A percentile compares a stretch with the other conserved stretches of the same genome.
These are phyloP conservation scores for Aspergillus mulundensis DNA, from an alignment of 495 filamentous ascomycete species.

Conservation along the genomic window DNA sequence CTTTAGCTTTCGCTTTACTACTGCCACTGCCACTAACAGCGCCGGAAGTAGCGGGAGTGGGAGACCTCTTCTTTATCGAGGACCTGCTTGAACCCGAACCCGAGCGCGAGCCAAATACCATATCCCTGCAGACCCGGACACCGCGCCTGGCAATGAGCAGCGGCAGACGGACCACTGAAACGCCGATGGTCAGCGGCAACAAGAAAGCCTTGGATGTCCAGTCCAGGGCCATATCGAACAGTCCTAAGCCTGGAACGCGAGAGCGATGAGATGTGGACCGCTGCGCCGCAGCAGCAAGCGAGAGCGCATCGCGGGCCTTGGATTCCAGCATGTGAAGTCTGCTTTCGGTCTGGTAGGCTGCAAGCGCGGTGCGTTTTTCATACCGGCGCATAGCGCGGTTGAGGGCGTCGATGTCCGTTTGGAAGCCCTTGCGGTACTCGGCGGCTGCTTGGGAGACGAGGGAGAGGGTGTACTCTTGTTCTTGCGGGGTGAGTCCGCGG, in stretches of 20 bases:
- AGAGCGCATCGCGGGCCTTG: constrained; percentile 70
- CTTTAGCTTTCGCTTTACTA: constrained; percentile 21
- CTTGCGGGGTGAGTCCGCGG: constrained; percentile 14
- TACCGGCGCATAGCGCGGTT: constrained; percentile 90
- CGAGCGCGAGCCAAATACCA: constrained; percentile 5
- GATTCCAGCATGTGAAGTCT: constrained; percentile 66
- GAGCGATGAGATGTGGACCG: constrained; percentile 24
- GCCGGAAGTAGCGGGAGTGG: no score
- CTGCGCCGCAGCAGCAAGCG: constrained; percentile 72
- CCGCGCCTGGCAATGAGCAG: constrained; percentile 19
- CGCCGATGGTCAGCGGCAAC: constrained; percentile 24
- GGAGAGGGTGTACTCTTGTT: constrained; percentile 24
- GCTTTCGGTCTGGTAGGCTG: constrained; percentile 68
- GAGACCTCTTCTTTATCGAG: background rate
- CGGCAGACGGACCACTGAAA: constrained; percentile 26
- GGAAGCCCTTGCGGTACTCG: constrained; percentile 61
- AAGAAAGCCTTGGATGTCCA: constrained; percentile 29
- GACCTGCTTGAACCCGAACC: background rate
- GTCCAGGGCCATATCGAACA: constrained; percentile 22
- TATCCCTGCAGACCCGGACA: constrained; percentile 13
- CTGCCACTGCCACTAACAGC: background rate
- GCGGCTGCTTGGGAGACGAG: constrained; percentile 47
- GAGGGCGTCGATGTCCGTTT: constrained; percentile 82
- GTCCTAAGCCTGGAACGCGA: constrained; percentile 7
- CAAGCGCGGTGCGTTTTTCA: constrained; percentile 77